phyloP scores from a whole-genome alignment of 2,329 filamentous ascomycete species.

The Nemania sp. region DNA sequence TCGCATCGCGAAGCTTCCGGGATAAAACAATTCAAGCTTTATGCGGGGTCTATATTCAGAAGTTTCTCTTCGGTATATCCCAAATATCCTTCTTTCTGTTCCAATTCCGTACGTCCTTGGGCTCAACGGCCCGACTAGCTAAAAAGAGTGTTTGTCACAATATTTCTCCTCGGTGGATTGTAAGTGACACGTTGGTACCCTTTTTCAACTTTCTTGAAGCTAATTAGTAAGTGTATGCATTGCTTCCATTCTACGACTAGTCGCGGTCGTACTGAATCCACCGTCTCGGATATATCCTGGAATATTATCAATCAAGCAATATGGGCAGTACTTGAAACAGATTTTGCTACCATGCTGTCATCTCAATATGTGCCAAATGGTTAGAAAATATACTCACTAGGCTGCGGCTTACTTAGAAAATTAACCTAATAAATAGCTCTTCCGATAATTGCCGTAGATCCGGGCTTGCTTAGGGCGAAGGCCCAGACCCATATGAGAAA shows the following conservation, averaged over 20 bases:
- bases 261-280: constrained; percentile 10
- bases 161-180: constrained; percentile 16
- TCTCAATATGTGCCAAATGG: no score
- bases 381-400: no score
- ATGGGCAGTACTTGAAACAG: constrained; percentile 22
- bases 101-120: constrained; percentile 8
- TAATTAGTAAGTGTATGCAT: constrained; percentile 16
- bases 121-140: background rate
- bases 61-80: constrained; percentile 20
- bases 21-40: constrained; percentile 15
- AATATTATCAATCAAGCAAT: constrained; percentile 10
- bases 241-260: constrained; percentile 19
- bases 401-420: no score
- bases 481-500: no score
- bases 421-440: no score
- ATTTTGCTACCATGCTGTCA: constrained; percentile 10
- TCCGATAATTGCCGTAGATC: no score
- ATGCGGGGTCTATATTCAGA: constrained; percentile 17
- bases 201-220: background rate
- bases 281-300: constrained; percentile 8
- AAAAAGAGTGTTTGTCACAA: constrained; percentile 9
- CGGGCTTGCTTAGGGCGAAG: no score
- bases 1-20: constrained; percentile 7
- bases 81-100: constrained; percentile 17
- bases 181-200: background rate